phyloP scores from a whole-genome alignment of 2,329 filamentous ascomycete species.

The Xylariomycetidae sp. region DNA sequence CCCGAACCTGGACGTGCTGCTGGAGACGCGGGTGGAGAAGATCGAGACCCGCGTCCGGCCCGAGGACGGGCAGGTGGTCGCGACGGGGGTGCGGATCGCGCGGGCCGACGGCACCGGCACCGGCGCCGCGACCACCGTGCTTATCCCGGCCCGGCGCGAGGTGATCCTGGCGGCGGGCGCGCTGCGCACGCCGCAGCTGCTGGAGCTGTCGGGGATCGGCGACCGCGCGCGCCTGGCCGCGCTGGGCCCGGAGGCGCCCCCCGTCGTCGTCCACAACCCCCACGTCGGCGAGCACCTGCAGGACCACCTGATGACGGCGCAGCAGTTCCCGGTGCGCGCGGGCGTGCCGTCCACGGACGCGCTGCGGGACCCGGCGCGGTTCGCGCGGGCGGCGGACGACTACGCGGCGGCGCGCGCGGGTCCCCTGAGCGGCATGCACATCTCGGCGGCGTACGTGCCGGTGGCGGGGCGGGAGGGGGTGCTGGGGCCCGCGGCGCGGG shows the following conservation, averaged over 20 bases:
- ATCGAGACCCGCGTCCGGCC: conserved; percentile 23
- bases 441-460: conserved; percentile 31
- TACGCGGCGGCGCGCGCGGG: conserved; percentile 29
- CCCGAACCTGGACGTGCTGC: conserved; percentile 28
- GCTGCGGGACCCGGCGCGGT: conserved; percentile 27
- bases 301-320: conserved; percentile 34
- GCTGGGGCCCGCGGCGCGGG: conserved; percentile 18
- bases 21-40: conserved; percentile 28
- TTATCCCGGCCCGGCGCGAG: conserved; percentile 25
- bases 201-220: conserved; percentile 32
- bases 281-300: conserved; percentile 41
- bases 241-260: conserved; percentile 31
- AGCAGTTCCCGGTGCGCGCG: conserved; percentile 35
- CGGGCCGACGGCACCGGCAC: conserved; percentile 17
- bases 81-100: conserved; percentile 28
- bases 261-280: conserved; percentile 34
- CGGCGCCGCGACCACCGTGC: conserved; percentile 11
- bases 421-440: conserved; percentile 33
- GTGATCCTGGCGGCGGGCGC: conserved; percentile 37
- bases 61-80: conserved; percentile 19
- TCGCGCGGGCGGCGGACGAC: conserved; percentile 26
- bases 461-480: conserved; percentile 24
- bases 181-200: conserved; percentile 29
- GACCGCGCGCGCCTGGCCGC: conserved; percentile 18
- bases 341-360: conserved; percentile 31